These are phyloP conservation scores for Ustilago vetiveriae DNA, from an alignment of 1,284 basidiomycete genomes.

Conservation along the genomic window DNA sequence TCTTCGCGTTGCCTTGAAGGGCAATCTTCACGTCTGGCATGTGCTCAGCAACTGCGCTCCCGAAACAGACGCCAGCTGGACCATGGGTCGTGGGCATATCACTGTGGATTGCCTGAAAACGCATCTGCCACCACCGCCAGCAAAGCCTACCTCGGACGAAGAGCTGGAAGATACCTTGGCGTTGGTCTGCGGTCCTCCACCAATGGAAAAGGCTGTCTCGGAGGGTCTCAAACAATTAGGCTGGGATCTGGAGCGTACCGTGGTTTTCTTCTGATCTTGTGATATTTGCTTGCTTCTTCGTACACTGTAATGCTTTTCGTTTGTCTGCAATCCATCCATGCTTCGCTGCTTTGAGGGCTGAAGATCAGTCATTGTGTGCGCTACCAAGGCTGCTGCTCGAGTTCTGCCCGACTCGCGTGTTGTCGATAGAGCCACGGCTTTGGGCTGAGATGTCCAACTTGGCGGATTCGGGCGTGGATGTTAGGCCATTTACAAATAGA, in stretches of 20 bases:
- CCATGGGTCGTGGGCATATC: conserved; percentile 70
- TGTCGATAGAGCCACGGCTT: too few species aligned
- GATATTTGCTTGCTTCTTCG: neutral
- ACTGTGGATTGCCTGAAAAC: conserved; percentile 68
- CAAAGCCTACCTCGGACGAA: conserved; percentile 8
- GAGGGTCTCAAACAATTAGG: conserved; percentile 48
- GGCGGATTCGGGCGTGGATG: too few species aligned
- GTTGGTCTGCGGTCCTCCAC: conserved; percentile 73
- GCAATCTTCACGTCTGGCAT: conserved; percentile 71
- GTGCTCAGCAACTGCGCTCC: conserved; percentile 68
- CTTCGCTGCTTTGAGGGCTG: too few species aligned
- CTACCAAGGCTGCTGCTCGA: too few species aligned
- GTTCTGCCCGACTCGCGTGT: too few species aligned
- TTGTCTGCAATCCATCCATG: too few species aligned
- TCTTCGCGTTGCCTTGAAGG: conserved; percentile 65
- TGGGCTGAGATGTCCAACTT: too few species aligned
- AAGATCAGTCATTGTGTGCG: too few species aligned
- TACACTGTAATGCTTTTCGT: neutral
- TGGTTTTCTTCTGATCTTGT: conserved; percentile 56
- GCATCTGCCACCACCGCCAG: conserved; percentile 67
- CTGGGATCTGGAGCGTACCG: conserved; percentile 55
- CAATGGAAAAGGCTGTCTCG: conserved; percentile 65
- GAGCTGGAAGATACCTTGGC: conserved; percentile 68
- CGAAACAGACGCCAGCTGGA: conserved; percentile 68
- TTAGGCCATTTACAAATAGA: too few species aligned